A percentile compares a stretch with the other conserved stretches of the same genome.
These are phyloP conservation scores for Brettanomyces sp. DNA, from an alignment of 805 yeast species.

Conservation along the genomic window DNA sequence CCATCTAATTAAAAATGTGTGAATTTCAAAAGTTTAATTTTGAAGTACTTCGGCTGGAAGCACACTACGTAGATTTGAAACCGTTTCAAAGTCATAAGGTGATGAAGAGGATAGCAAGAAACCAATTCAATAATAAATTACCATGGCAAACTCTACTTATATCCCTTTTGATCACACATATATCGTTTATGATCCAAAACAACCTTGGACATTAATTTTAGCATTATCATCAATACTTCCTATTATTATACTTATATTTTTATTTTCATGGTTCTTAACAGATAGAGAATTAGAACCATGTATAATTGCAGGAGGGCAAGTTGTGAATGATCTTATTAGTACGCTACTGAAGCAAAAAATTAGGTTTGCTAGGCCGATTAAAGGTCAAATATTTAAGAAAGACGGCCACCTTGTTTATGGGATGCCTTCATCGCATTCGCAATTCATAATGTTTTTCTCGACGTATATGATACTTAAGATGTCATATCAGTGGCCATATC, in stretches of 20 bases:
- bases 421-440: conserved; percentile 97
- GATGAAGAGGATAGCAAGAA: not conserved
- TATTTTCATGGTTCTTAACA: conserved; percentile 73
- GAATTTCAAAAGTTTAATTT: too few species aligned
- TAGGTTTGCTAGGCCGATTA: conserved; percentile 64
- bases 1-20: too few species aligned
- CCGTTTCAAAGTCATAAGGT: too few species aligned
- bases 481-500: conserved; percentile 31
- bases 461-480: conserved; percentile 41
- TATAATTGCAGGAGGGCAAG: conserved; percentile 77
- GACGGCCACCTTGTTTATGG: conserved; percentile 52
- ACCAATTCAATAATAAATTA: not conserved
- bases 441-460: conserved; percentile 85
- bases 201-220: conserved; percentile 44
- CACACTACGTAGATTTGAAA: too few species aligned
- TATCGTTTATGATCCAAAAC: conserved; percentile 66
- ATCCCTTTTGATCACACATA: conserved; percentile 81
- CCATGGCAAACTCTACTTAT: conserved; percentile 4
- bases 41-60: too few species aligned
- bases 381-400: conserved; percentile 28
- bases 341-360: conserved; percentile 54
- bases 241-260: conserved; percentile 64
- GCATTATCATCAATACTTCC: conserved; percentile 80
- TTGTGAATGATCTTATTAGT: conserved; percentile 65
- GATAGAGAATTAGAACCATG: conserved; percentile 83